Conservation (phyloP, 106 monocot genomes). For the Dioscorea zingiberensis region DNA sequence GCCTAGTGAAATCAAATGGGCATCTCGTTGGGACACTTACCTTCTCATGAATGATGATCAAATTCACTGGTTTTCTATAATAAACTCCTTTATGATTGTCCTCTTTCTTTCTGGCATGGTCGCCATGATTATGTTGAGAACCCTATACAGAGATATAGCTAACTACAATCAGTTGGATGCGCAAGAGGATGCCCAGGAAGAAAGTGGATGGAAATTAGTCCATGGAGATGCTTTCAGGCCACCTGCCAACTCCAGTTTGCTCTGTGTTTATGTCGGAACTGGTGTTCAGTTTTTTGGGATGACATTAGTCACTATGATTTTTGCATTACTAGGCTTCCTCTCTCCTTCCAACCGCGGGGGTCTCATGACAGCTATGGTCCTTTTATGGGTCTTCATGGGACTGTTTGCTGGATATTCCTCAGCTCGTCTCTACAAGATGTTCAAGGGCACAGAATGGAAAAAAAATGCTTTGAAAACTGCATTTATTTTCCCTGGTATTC, state of each 20-base stretch:
- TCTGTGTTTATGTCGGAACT: constrained; percentile 52
- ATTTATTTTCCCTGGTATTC: constrained; percentile 42
- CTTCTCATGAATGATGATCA: constrained; percentile 56
- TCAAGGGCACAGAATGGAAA: constrained; percentile 60
- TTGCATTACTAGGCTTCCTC: constrained; percentile 46
- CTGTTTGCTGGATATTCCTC: constrained; percentile 47
- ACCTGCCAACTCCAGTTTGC: constrained; percentile 35
- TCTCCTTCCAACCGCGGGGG: constrained; percentile 52
- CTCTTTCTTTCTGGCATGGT: constrained; percentile 62
- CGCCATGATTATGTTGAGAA: constrained; percentile 63
- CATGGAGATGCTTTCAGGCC: constrained; percentile 55
- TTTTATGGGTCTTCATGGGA: constrained; percentile 60
- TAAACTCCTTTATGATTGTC: constrained; percentile 58
- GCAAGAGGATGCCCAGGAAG: constrained; percentile 55
- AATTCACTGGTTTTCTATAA: constrained; percentile 63
- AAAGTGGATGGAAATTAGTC: constrained; percentile 61
- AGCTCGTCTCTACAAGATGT: constrained; percentile 48
- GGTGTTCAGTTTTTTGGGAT: constrained; percentile 57
- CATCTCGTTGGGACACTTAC: constrained; percentile 58
- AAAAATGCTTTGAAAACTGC: constrained; percentile 53
- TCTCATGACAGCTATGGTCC: constrained; percentile 53
- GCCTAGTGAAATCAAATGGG: constrained; percentile 52
- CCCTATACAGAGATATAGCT: constrained; percentile 50
- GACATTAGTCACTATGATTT: constrained; percentile 55
- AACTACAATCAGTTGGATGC: constrained; percentile 56